Percentiles rank a stretch among this genome's conserved stretches.
These are phyloP conservation scores for Suillus placidus DNA, from an alignment of 768 basidiomycete genomes.

Conservation along the genomic window DNA sequence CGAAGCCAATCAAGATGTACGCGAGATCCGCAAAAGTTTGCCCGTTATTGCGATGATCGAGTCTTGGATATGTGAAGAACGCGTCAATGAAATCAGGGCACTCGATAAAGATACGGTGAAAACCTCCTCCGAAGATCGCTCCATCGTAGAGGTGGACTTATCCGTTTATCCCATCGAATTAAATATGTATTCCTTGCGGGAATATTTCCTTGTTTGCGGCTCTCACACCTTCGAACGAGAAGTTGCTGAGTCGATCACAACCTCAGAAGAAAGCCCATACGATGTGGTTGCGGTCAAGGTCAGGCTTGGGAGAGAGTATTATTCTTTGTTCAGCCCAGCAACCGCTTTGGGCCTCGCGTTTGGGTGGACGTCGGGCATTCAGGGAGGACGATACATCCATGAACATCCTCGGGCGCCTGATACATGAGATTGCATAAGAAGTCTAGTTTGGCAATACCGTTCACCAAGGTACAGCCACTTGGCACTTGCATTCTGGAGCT, in stretches of 20 bases:
- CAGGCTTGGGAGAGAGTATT: slow-evolving; percentile 5
- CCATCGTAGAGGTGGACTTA: slow-evolving; percentile 6
- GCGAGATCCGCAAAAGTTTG: slow-evolving; percentile 7
- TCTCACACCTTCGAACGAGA: slow-evolving; percentile 1
- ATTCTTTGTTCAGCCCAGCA: slow-evolving; percentile 8
- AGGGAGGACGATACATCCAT: slow-evolving; percentile 1
- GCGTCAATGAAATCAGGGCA: background rate
- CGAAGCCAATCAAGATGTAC: slow-evolving; percentile 1
- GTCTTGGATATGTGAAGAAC: slow-evolving; percentile 8
- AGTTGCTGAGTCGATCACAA: slow-evolving; percentile 1
- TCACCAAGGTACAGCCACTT: background rate
- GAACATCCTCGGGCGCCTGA: background rate
- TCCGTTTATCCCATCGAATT: slow-evolving; percentile 7
- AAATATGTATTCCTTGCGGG: slow-evolving; percentile 6
- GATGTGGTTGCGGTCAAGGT: slow-evolving; percentile 5
- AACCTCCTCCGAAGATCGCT: background rate
- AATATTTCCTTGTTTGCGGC: background rate
- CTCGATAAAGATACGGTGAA: slow-evolving; percentile 1
- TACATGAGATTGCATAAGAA: background rate
- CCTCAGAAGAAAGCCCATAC: slow-evolving; percentile 2
- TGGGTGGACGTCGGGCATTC: slow-evolving; percentile 6
- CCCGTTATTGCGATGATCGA: slow-evolving; percentile 8
- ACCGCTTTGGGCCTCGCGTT: background rate
- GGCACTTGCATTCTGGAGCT: background rate
- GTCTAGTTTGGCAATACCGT: background rate